Conservation (phyloP, 129 eudicot species). For the Oenanthe sinensis region DNA sequence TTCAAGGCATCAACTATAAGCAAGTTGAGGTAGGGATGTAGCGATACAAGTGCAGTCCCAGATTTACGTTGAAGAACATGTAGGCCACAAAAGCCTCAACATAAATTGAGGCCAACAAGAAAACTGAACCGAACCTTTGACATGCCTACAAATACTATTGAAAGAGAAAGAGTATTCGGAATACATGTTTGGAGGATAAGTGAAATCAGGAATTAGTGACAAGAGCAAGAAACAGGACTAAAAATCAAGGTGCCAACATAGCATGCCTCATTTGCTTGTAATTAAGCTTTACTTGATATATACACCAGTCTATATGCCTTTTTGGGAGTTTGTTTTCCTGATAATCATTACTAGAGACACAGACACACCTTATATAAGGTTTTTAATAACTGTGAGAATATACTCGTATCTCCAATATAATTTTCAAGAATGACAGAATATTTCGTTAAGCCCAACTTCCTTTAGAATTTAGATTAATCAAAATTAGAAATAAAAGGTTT, state of each 20-base stretch:
- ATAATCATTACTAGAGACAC: neutral
- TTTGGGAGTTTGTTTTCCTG: neutral
- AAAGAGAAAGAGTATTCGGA: neutral
- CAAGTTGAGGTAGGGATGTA: neutral
- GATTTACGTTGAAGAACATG: neutral
- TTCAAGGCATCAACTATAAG: neutral
- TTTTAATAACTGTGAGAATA: neutral
- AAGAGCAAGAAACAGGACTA: neutral
- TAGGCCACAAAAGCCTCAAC: neutral
- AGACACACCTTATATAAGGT: neutral
- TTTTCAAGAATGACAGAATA: neutral
- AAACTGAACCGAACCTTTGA: neutral
- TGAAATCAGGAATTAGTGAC: neutral
- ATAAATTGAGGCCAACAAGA: neutral
- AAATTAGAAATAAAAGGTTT: neutral
- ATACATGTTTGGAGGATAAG: no score
- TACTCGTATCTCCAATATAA: neutral
- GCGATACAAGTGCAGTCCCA: neutral
- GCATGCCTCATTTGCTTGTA: neutral
- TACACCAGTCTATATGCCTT: neutral
- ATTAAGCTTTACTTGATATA: neutral
- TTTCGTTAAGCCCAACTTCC: neutral
- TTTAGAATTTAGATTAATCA: neutral
- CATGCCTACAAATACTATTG: neutral
- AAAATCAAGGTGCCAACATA: neutral